Evolutionary conservation across 2,329 filamentous ascomycete genomes (phyloP).

Genomic region (Colletotrichum brevisporum): DNA sequence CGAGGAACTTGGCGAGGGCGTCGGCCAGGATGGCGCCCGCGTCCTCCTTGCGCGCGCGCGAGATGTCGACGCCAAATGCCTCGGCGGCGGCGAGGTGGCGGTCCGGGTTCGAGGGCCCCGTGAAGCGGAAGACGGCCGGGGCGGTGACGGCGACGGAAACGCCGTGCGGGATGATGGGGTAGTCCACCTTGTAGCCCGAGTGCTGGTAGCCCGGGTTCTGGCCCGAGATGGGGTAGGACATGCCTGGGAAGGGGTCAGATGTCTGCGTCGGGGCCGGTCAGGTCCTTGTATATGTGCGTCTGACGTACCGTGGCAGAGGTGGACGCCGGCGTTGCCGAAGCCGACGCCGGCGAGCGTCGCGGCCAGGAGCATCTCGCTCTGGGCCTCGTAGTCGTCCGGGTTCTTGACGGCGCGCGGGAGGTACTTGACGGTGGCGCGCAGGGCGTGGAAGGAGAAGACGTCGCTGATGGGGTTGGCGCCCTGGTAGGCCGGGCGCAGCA

Average conservation of each 20-base stretch:
- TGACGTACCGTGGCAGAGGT: slow-evolving; percentile 74
- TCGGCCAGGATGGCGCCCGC: slow-evolving; percentile 91
- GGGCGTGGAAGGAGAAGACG: slow-evolving; percentile 92
- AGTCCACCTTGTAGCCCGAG: slow-evolving; percentile 82
- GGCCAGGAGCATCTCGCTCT: slow-evolving; percentile 95
- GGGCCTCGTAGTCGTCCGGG: slow-evolving; percentile 92
- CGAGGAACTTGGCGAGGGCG: slow-evolving; percentile 84
- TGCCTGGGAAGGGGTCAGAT: slow-evolving; percentile 66
- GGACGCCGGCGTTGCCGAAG: slow-evolving; percentile 97
- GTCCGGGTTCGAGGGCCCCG: slow-evolving; percentile 90
- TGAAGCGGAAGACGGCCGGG: slow-evolving; percentile 95
- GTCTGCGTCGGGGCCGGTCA: background rate
- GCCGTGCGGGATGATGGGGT: slow-evolving; percentile 92
- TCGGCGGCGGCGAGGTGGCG: slow-evolving; percentile 92
- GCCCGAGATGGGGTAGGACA: slow-evolving; percentile 97
- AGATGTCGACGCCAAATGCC: slow-evolving; percentile 90
- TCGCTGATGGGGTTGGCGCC: slow-evolving; percentile 98
- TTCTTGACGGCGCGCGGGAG: slow-evolving; percentile 89
- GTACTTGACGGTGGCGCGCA: slow-evolving; percentile 89
- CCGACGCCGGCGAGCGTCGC: slow-evolving; percentile 95
- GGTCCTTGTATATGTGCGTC: no score
- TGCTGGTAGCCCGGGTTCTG: slow-evolving; percentile 76
- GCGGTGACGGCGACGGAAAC: slow-evolving; percentile 95
- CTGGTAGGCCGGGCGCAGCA: slow-evolving; percentile 93
- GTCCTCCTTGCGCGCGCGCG: slow-evolving; percentile 87